These are phyloP conservation scores for Asterochloris sp. DNA, from an alignment of 139 green algal species.

Conservation along the genomic window DNA sequence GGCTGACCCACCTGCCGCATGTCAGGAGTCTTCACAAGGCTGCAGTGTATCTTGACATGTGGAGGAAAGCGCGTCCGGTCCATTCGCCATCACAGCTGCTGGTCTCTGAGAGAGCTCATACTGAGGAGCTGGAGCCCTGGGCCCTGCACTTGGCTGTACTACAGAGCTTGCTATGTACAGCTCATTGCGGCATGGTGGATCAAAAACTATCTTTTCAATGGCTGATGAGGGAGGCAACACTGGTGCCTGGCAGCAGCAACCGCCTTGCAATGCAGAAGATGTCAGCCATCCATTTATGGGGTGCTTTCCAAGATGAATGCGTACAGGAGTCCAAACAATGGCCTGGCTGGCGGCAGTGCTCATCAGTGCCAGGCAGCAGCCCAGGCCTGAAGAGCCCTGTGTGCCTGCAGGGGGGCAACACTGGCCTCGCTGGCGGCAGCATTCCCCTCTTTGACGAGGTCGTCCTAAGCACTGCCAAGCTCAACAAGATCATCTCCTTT, in stretches of 20 bases:
- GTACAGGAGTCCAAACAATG: neutral
- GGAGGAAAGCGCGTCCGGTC: neutral
- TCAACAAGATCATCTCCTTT: slow-evolving; percentile 73
- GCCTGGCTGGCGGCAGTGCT: neutral
- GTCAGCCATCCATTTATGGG: too few species aligned
- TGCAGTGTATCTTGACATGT: neutral
- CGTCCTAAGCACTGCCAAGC: slow-evolving; percentile 56
- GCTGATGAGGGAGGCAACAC: too few species aligned
- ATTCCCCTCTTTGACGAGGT: slow-evolving; percentile 92
- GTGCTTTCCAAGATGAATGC: too few species aligned
- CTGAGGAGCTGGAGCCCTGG: neutral
- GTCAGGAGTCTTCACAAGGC: neutral
- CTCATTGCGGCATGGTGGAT: neutral
- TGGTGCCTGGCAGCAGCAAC: too few species aligned
- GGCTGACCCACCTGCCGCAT: slow-evolving; percentile 79
- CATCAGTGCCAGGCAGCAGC: neutral
- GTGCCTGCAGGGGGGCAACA: slow-evolving; percentile 86
- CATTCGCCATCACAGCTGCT: neutral
- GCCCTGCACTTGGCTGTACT: neutral
- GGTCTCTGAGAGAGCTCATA: neutral
- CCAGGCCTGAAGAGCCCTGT: neutral
- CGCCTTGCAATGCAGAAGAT: too few species aligned
- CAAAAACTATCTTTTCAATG: too few species aligned
- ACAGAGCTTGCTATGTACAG: neutral
- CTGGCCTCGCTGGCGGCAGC: slow-evolving; percentile 88